phyloP scores from a whole-genome alignment of 805 yeast genomes.

The Candida ficus region DNA sequence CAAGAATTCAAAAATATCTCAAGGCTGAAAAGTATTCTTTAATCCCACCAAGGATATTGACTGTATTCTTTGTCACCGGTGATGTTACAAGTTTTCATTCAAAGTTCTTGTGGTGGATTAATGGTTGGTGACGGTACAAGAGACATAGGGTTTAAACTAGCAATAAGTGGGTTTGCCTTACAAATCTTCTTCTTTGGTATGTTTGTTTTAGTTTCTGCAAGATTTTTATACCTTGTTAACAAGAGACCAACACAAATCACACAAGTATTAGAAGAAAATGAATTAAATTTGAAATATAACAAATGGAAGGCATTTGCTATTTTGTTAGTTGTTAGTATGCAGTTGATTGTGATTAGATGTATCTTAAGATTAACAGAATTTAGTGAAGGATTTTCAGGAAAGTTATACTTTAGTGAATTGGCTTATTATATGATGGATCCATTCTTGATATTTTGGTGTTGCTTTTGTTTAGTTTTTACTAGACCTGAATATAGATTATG shows the following conservation, averaged over 20 bases:
- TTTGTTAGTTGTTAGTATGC: background rate
- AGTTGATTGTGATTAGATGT: slow-evolving; percentile 3
- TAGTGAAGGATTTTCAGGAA: background rate
- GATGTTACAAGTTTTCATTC: slow-evolving; percentile 3
- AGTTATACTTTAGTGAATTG: background rate
- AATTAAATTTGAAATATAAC: background rate
- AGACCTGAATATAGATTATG: slow-evolving; percentile 4
- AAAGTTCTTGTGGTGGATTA: background rate
- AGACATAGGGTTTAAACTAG: background rate
- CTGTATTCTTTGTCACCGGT: slow-evolving; percentile 2
- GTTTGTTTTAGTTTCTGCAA: background rate
- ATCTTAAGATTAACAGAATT: slow-evolving; percentile 2
- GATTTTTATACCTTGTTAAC: background rate
- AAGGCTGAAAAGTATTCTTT: background rate
- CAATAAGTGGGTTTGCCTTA: slow-evolving; percentile 1
- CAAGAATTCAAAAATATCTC: background rate
- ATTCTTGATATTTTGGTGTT: background rate
- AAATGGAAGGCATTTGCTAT: background rate
- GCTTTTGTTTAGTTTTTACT: background rate
- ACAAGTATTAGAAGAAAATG: background rate
- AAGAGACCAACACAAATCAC: background rate
- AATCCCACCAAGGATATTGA: background rate
- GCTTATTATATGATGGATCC: slow-evolving; percentile 4
- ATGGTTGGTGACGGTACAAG: background rate
- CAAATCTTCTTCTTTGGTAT: slow-evolving; percentile 1